Evolutionary conservation across 2,329 filamentous ascomycete species (phyloP).

Genomic region (Juglanconis sp.): DNA sequence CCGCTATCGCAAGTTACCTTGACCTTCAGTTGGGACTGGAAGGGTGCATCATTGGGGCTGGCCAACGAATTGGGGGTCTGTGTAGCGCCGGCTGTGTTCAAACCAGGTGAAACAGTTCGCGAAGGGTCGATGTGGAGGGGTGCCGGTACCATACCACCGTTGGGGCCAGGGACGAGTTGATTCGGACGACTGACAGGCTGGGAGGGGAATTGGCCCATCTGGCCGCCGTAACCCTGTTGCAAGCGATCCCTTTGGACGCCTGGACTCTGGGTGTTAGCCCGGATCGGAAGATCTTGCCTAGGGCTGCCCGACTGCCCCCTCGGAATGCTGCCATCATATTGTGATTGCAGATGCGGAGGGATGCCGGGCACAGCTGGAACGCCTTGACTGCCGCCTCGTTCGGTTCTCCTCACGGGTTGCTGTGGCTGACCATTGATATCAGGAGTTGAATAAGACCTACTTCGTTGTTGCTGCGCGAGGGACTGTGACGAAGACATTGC

Average conservation of each 20-base stretch:
- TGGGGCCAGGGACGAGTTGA: constrained; percentile 41
- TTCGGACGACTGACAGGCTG: constrained; percentile 47
- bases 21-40: constrained; percentile 82
- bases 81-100: constrained; percentile 35
- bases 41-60: constrained; percentile 43
- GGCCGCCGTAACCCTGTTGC: constrained; percentile 43
- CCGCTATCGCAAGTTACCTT: constrained; percentile 85
- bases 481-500: constrained; percentile 48
- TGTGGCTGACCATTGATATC: constrained; percentile 76
- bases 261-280: constrained; percentile 69
- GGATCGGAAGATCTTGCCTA: constrained; percentile 61
- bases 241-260: constrained; percentile 61
- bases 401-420: constrained; percentile 47
- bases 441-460: constrained; percentile 90
- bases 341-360: constrained; percentile 63
- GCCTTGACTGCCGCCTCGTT: constrained; percentile 46
- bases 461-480: constrained; percentile 61
- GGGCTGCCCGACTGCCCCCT: constrained; percentile 83
- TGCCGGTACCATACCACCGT: constrained; percentile 29
- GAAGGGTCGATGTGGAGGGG: constrained; percentile 30
- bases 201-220: constrained; percentile 53
- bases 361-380: constrained; percentile 74
- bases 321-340: constrained; percentile 63
- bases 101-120: constrained; percentile 27
- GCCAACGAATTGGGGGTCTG: constrained; percentile 30